These are phyloP conservation scores for Plasmodium billcollinsi DNA, from an alignment of 169 alveolate species.

Conservation along the genomic window DNA sequence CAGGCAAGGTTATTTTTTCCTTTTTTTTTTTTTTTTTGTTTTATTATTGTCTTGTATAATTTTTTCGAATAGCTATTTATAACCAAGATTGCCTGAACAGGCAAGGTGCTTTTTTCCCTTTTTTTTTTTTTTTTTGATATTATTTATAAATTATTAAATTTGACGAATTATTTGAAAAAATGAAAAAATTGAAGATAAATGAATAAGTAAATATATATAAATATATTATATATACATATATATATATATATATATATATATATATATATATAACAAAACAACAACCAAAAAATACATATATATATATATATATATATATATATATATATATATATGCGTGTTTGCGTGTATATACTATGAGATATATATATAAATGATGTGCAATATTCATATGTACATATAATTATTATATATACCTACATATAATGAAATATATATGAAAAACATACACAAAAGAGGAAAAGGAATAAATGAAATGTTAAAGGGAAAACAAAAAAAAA, in stretches of 20 bases:
- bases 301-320: background rate
- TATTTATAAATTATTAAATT: constrained; percentile 7
- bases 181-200: constrained; percentile 17
- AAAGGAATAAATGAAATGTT: background rate
- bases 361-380: background rate
- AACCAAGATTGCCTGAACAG: no score
- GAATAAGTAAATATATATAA: background rate
- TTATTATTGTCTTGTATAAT: no score
- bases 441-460: background rate
- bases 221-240: no score
- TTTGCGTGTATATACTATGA: background rate
- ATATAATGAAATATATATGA: no score
- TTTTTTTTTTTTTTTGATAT: constrained; percentile 5
- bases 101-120: no score
- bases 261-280: background rate
- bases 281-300: background rate
- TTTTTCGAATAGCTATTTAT: no score
- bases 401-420: no score
- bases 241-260: constrained; percentile 7
- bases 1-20: no score
- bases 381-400: no score
- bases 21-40: no score
- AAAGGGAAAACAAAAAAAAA: constrained; percentile 4
- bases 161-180: constrained; percentile 8
- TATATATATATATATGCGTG: background rate